Evolutionary conservation across 805 yeast genomes (phyloP).

Genomic region (Kregervanrija pseudodelftensis): DNA sequence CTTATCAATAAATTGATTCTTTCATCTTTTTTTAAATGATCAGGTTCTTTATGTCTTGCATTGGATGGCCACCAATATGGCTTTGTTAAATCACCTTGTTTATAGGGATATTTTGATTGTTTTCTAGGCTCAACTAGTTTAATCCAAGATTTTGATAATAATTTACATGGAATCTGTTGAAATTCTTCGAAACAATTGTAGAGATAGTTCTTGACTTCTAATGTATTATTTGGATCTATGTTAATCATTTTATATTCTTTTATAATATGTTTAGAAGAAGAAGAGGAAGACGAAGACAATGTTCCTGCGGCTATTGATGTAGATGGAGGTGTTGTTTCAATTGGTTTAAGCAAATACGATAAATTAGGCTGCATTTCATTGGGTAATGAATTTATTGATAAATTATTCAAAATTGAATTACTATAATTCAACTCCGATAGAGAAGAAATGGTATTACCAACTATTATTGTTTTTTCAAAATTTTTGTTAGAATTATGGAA

Average conservation of each 20-base stretch:
- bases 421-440: slow-evolving; percentile 3
- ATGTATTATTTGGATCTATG: slow-evolving; percentile 14
- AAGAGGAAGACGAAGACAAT: slow-evolving; percentile 1
- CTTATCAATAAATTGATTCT: slow-evolving; percentile 43
- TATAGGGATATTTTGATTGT: slow-evolving; percentile 59
- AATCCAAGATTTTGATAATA: slow-evolving; percentile 63
- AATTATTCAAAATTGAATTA: slow-evolving; percentile 1
- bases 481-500: slow-evolving; percentile 4
- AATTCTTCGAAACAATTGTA: slow-evolving; percentile 30
- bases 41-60: slow-evolving; percentile 64
- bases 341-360: slow-evolving; percentile 4
- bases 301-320: neutral
- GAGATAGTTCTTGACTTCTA: slow-evolving; percentile 18
- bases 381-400: neutral
- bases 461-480: slow-evolving; percentile 4
- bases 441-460: slow-evolving; percentile 1
- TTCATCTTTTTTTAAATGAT: slow-evolving; percentile 56
- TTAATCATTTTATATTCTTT: slow-evolving; percentile 11
- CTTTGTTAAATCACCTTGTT: slow-evolving; percentile 36
- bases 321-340: slow-evolving; percentile 3
- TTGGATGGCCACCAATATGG: slow-evolving; percentile 70
- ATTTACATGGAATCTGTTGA: slow-evolving; percentile 52
- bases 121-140: slow-evolving; percentile 58
- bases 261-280: slow-evolving; percentile 3
- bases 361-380: slow-evolving; percentile 3